Conservation (phyloP, 2,329 filamentous ascomycete species). For the Ophiocordyceps camponoti-saundersi region DNA sequence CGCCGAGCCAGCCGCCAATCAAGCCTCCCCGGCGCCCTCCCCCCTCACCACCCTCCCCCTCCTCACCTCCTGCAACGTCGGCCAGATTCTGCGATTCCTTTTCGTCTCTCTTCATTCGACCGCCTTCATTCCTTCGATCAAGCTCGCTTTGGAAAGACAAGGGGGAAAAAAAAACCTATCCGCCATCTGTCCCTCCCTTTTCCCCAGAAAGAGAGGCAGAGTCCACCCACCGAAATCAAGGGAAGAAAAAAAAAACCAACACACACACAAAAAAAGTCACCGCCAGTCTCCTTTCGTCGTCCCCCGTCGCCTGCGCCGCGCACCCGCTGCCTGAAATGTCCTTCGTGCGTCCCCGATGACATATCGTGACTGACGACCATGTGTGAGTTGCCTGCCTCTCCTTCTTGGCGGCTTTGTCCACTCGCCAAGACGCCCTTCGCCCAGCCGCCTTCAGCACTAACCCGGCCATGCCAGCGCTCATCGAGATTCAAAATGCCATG, state of each 20-base stretch:
- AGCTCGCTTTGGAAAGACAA: no score
- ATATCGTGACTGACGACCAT: constrained; percentile 24
- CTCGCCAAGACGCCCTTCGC: constrained; percentile 2
- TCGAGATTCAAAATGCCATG: constrained; percentile 33
- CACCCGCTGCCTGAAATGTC: constrained; percentile 13
- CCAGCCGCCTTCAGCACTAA: constrained; percentile 8
- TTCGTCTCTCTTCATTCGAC: neutral
- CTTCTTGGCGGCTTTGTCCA: neutral
- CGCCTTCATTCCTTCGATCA: neutral
- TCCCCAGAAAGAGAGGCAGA: no score
- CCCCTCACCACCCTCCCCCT: neutral
- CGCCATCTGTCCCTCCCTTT: no score
- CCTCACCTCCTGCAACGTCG: neutral
- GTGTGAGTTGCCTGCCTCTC: constrained; percentile 16
- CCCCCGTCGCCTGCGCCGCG: neutral
- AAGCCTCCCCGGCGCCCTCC: constrained; percentile 1
- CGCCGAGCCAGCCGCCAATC: constrained; percentile 2
- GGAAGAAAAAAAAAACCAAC: no score
- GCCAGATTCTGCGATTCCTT: neutral
- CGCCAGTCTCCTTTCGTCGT: constrained; percentile 2
- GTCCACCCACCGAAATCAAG: no score
- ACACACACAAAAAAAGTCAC: neutral
- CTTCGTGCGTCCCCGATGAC: constrained; percentile 14
- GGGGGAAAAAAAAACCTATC: no score
- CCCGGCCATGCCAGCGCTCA: constrained; percentile 25